Percentiles rank a stretch among this genome's conserved stretches.
Conservation (phyloP, 2,329 filamentous ascomycete species). For the Raffaelea arxii region DNA sequence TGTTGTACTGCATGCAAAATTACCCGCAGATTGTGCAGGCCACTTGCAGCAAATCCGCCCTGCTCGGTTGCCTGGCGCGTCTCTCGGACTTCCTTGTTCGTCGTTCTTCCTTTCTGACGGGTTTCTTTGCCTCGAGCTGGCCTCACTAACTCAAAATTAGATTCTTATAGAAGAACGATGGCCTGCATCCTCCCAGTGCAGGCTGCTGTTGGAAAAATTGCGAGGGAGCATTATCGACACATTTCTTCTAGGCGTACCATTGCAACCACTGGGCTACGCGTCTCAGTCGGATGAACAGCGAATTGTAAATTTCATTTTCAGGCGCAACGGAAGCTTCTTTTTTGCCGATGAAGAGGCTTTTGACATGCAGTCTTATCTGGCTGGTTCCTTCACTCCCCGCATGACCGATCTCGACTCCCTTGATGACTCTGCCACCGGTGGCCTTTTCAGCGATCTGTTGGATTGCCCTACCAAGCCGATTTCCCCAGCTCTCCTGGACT, state of each 20-base stretch:
- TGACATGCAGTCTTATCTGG: slow-evolving; percentile 1
- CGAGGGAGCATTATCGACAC: neutral
- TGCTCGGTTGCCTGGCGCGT: neutral
- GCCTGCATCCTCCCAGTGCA: neutral
- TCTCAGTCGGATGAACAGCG: slow-evolving; percentile 1
- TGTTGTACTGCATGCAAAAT: slow-evolving; percentile 3
- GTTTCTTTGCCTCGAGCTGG: neutral
- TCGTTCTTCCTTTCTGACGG: neutral
- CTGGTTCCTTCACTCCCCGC: neutral
- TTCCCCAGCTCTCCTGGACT: neutral
- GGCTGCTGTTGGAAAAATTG: neutral
- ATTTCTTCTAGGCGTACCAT: neutral
- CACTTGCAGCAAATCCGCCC: neutral
- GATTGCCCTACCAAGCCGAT: neutral
- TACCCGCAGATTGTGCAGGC: neutral
- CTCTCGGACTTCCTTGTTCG: neutral
- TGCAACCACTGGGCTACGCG: neutral
- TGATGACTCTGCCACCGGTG: neutral
- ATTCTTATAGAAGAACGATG: neutral
- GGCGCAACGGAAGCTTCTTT: neutral
- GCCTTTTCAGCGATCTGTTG: neutral
- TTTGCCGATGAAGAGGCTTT: neutral
- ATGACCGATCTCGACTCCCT: neutral
- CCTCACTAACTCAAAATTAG: neutral
- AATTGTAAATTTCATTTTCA: neutral